Evolutionary conservation across 148 eudicot genomes (phyloP).

Genomic region (Amaranthus cruentus): DNA sequence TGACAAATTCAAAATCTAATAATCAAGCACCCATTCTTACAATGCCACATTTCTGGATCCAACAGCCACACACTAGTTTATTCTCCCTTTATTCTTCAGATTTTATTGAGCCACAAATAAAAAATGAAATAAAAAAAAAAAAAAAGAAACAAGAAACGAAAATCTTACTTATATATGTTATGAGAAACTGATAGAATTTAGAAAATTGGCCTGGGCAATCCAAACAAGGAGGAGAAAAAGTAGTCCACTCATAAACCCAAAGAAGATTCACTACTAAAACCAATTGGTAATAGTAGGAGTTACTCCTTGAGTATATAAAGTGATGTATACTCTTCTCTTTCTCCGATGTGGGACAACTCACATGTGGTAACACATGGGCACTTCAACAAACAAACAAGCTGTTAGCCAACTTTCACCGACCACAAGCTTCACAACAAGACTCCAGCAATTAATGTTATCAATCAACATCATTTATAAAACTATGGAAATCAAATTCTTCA

Average conservation of each 20-base stretch:
- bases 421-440: conserved; percentile 1
- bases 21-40: background rate
- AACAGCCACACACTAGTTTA: background rate
- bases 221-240: too few relatives aligned
- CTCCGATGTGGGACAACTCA: too few relatives aligned
- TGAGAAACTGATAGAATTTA: background rate
- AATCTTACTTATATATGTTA: too few relatives aligned
- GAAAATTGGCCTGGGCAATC: too few relatives aligned
- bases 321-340: too few relatives aligned
- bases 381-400: background rate
- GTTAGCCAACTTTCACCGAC: conserved; percentile 3
- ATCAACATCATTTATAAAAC: background rate
- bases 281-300: too few relatives aligned
- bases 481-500: background rate
- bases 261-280: too few relatives aligned
- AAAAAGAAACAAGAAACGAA: background rate
- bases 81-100: background rate
- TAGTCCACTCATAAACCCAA: too few relatives aligned
- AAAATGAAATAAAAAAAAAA: background rate
- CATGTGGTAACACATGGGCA: too few relatives aligned
- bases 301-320: too few relatives aligned
- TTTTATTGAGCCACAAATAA: background rate
- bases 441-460: background rate
- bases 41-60: background rate
- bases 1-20: background rate